Conservation (phyloP, 2,329 filamentous ascomycete genomes). For the Acephala macrosclerotiorum region DNA sequence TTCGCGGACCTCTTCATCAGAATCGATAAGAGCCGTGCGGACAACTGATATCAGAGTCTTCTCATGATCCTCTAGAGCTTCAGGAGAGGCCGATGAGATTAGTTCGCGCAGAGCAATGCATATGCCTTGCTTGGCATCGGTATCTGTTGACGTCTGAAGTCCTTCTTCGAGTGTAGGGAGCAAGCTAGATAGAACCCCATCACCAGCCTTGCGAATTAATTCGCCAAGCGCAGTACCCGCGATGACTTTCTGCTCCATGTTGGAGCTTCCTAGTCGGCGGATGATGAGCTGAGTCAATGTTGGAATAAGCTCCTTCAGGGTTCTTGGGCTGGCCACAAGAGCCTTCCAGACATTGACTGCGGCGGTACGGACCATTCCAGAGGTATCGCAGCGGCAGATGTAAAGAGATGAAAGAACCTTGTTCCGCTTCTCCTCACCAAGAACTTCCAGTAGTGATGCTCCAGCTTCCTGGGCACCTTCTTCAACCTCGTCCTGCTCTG, state of each 20-base stretch:
- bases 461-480: slow-evolving; percentile 84
- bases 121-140: slow-evolving; percentile 95
- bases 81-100: slow-evolving; percentile 85
- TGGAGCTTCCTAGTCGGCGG: slow-evolving; percentile 89
- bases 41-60: slow-evolving; percentile 95
- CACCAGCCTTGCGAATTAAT: slow-evolving; percentile 94
- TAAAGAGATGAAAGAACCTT: slow-evolving; percentile 97
- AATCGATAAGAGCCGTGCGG: slow-evolving; percentile 89
- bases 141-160: slow-evolving; percentile 85
- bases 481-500: slow-evolving; percentile 81
- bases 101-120: slow-evolving; percentile 95
- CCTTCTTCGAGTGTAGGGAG: slow-evolving; percentile 93
- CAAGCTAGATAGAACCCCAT: slow-evolving; percentile 86
- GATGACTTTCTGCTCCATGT: slow-evolving; percentile 99
- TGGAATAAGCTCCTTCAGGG: slow-evolving; percentile 92
- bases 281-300: slow-evolving; percentile 96
- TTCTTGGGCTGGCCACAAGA: slow-evolving; percentile 77
- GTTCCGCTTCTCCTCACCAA: slow-evolving; percentile 96
- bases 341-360: slow-evolving; percentile 97
- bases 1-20: slow-evolving; percentile 88
- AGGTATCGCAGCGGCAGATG: slow-evolving; percentile 97
- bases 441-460: slow-evolving; percentile 89
- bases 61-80: slow-evolving; percentile 92
- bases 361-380: slow-evolving; percentile 86
- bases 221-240: slow-evolving; percentile 96